Evolutionary conservation across 768 basidiomycete species (phyloP).

Genomic region (Lactarius vividus): DNA sequence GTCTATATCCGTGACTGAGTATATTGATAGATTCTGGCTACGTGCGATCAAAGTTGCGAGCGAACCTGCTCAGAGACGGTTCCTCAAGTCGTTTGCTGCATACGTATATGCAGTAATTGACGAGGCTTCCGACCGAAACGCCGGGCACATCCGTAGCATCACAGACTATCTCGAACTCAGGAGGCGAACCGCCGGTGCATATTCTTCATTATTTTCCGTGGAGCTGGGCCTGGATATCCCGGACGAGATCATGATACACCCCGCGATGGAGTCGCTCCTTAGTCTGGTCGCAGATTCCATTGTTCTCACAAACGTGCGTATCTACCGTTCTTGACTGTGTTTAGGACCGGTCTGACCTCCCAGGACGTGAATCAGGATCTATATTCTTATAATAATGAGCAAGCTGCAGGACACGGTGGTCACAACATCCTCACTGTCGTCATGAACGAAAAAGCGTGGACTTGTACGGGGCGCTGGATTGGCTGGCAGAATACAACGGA

Average conservation of each 20-base stretch:
- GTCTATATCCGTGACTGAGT: background rate
- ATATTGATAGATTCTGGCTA: background rate
- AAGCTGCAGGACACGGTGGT: slow-evolving; percentile 38
- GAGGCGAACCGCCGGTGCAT: slow-evolving; percentile 40
- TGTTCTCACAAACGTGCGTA: slow-evolving; percentile 40
- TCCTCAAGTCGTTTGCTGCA: slow-evolving; percentile 37
- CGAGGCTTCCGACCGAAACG: slow-evolving; percentile 35
- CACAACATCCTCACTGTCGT: slow-evolving; percentile 45
- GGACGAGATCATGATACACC: slow-evolving; percentile 41
- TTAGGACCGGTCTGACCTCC: background rate
- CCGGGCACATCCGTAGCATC: slow-evolving; percentile 36
- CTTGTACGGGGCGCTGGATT: slow-evolving; percentile 41
- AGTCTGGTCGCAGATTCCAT: slow-evolving; percentile 36
- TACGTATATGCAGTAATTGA: slow-evolving; percentile 40
- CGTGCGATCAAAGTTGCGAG: slow-evolving; percentile 30
- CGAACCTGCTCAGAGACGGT: slow-evolving; percentile 32
- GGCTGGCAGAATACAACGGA: slow-evolving; percentile 31
- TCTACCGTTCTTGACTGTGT: background rate
- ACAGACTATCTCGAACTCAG: slow-evolving; percentile 42
- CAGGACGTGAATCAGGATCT: slow-evolving; percentile 34
- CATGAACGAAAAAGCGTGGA: slow-evolving; percentile 38
- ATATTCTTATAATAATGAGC: slow-evolving; percentile 41
- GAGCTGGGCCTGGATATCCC: slow-evolving; percentile 42
- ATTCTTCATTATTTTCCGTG: slow-evolving; percentile 39
- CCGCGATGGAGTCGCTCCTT: slow-evolving; percentile 36